phyloP scores from a whole-genome alignment of 2,329 filamentous ascomycete genomes.

The Neophaeococcomyces aloes region DNA sequence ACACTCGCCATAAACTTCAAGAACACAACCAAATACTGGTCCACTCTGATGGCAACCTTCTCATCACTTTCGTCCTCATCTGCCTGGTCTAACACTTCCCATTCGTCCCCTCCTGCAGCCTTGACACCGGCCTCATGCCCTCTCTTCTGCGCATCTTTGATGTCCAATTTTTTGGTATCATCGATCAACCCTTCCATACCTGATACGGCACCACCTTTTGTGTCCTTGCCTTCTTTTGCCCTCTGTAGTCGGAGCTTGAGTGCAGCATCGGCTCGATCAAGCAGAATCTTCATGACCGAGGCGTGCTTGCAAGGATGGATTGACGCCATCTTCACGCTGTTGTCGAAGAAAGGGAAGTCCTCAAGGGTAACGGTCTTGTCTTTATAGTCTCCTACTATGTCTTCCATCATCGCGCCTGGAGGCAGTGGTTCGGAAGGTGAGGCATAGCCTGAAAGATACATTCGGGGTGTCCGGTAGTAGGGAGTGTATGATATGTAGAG shows the following conservation, averaged over 20 bases:
- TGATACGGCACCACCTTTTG: constrained; percentile 33
- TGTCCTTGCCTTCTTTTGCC: constrained; percentile 49
- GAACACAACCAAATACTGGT: constrained; percentile 44
- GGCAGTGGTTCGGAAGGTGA: constrained; percentile 69
- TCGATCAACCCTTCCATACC: constrained; percentile 83
- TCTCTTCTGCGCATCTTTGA: constrained; percentile 27
- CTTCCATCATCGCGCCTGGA: constrained; percentile 85
- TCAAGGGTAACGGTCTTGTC: constrained; percentile 98
- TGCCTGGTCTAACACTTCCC: constrained; percentile 47
- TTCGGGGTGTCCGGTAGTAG: constrained; percentile 88
- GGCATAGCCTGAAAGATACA: constrained; percentile 87
- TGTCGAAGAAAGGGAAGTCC: constrained; percentile 90
- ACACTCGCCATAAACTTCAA: constrained; percentile 71
- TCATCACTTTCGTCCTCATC: constrained; percentile 40
- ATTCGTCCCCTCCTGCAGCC: constrained; percentile 45
- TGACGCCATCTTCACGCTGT: constrained; percentile 87
- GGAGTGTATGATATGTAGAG: constrained; percentile 97
- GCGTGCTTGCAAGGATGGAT: constrained; percentile 97
- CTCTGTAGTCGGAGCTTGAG: constrained; percentile 81
- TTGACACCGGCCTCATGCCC: constrained; percentile 29
- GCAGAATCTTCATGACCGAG: constrained; percentile 91
- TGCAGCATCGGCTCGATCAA: constrained; percentile 88
- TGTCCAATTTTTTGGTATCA: constrained; percentile 53
- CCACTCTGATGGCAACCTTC: constrained; percentile 38
- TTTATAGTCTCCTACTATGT: constrained; percentile 92